Base-by-base conservation (phyloP, 2,329 filamentous ascomycete genomes). In the Aureobasidium sp. region DNA sequence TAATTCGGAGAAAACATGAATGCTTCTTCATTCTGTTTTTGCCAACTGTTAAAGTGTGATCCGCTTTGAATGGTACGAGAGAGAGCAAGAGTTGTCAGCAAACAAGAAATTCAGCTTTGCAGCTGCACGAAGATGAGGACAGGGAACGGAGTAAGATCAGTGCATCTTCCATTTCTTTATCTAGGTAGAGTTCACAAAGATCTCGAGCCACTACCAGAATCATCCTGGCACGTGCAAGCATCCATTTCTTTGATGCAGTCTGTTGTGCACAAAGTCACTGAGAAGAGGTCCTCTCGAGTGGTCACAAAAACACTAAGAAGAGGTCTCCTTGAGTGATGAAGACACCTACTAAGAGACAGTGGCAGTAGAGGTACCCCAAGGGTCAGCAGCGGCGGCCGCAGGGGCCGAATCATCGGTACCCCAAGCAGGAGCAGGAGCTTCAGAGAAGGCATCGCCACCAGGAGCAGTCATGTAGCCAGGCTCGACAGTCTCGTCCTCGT, bases 401-500 rank as follows among this genome's bases (percentile, higher is more conserved):
- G 42, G 37, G 42, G 40, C 45, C 49, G 57, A 51, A n/a, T 27
- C 47, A 47, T 60, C 61, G 55, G 63, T 54, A 31, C 64, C 66
- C 64, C 65, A 68, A 29, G 53, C 65, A 60, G 54, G 29, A 54
- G 57, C 27, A 33, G 60, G 65, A 54, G 61, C 57, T 13, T 47
- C 60, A 42, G 59, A 42, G 35, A 51, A 40, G 54, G 49, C 53
- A 23, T n/a, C 54, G 21, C 7, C 61, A 42, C 62, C 66, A 62
- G 62, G 64, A 17, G 62, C 65, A 46, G 53, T 63, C 55, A 38
- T 62, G 31, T 54, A 64, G 15, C 59, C 65, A 17, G 45, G 53
- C 50, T 57, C 63, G n/a, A n/a, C n/a, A 19, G 50, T 61, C 11
- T 55, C 62, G 0, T 27, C 38, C 11, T 68, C 69, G 42, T 78